Evolutionary conservation across 192 early-diverging fungal species (phyloP), one percentile per base, ranked within the genome.

Genomic region (Linnemannia zychae): DNA sequence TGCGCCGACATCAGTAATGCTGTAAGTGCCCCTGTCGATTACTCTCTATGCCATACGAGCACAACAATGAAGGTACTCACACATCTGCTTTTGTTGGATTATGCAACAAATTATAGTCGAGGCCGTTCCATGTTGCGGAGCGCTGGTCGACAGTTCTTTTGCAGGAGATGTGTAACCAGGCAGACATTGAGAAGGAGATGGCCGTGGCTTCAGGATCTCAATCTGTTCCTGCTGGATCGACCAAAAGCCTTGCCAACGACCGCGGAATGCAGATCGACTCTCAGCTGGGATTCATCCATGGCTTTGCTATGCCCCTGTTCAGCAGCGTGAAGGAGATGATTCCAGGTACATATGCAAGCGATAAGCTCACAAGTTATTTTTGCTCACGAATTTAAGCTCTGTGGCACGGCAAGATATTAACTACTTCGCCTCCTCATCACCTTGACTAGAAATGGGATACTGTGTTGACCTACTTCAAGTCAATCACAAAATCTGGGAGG

Each of bases 1-100:
- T 96, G 95, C 87, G 94, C 94, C 5, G 95, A 96, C 71, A 95
- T 96, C 74, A 94, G 94, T 78, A 96, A 96, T 83, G 91, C 93
- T 72, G 91, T 92, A 90, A 78, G 87, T 85, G 24, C 38, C 9
- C 40, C 40, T 44, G 40, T 18, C 2, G 17, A 49, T 13, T 37
- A 38, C 4, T 28, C n/a, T 76, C 1, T 36, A 67, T 22, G 17
- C 36, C 6, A 24, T 22, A 37, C 4, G 44, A 31, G 11, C 4
- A 60, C n/a, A 49, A 15, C 4, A 11, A 24, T 22, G 20, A 34
- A 12, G 24, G 17, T 60, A 33, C 69, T 70, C 16, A 67, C 48
- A 17, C 28, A 18, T 12, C 13, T 57, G 15, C 20, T 20, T 34
- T 60, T 47, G 15, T 50, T 40, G 11, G 49, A 52, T 50, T 22